A percentile compares a stretch with the other conserved stretches of the same genome.
These are phyloP conservation scores for Sporothrix luriei DNA, from an alignment of 2,329 filamentous ascomycete genomes.

Conservation along the genomic window DNA sequence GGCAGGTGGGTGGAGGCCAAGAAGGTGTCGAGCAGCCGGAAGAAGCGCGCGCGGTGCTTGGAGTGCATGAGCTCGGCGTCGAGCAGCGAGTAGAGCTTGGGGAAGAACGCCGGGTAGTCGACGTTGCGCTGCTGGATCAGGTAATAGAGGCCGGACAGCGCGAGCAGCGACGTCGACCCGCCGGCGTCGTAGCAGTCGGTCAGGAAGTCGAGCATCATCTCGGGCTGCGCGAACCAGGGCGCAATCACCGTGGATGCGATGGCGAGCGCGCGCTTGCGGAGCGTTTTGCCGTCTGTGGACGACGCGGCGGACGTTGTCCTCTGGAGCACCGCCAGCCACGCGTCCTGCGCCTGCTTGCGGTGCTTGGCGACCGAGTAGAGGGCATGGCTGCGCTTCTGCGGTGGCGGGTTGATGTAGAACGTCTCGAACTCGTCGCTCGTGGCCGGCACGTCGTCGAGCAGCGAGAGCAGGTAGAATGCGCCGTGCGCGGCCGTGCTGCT, in stretches of 20 bases:
- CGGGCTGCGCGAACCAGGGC: conserved; percentile 86
- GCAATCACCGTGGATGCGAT: conserved; percentile 77
- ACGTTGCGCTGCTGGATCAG: conserved; percentile 91
- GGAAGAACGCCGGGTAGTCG: conserved; percentile 93
- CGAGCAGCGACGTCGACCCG: conserved; percentile 82
- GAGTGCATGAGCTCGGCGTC: conserved; percentile 87
- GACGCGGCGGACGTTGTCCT: conserved; percentile 58
- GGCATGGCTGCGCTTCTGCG: conserved; percentile 67
- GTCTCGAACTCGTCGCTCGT: conserved; percentile 66
- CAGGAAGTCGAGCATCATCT: conserved; percentile 92
- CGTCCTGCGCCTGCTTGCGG: conserved; percentile 79
- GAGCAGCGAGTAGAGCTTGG: conserved; percentile 89
- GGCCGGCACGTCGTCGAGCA: conserved; percentile 70
- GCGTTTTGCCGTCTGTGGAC: conserved; percentile 56
- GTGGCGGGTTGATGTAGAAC: conserved; percentile 64
- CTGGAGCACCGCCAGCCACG: conserved; percentile 79
- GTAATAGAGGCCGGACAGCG: conserved; percentile 91
- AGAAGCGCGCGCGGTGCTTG: conserved; percentile 90
- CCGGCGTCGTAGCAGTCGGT: conserved; percentile 91
- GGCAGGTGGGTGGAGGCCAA: conserved; percentile 90
- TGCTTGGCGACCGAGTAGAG: conserved; percentile 68
- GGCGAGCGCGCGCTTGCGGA: conserved; percentile 77
- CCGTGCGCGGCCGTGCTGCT: conserved; percentile 42
- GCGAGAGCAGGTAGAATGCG: conserved; percentile 63
- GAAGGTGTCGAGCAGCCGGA: conserved; percentile 89